Percentiles rank a stretch among this genome's conserved stretches.
Conservation (phyloP, 305 asterid genomes). For the Solanum hybrid region DNA sequence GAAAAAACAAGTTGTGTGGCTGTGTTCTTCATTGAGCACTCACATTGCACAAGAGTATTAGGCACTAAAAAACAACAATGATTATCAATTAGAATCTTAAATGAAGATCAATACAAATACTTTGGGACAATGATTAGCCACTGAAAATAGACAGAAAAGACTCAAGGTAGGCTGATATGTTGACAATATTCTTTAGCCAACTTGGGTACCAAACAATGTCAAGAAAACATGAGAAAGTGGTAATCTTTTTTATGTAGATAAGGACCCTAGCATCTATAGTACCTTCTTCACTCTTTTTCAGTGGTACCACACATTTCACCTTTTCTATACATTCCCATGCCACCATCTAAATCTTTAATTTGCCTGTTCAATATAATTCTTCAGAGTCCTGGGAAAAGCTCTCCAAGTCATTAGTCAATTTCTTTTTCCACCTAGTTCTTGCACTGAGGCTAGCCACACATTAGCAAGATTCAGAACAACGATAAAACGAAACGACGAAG, state of each 20-base stretch:
- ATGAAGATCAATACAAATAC: neutral
- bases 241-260: neutral
- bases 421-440: neutral
- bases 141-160: neutral
- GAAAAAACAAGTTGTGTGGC: neutral
- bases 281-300: neutral
- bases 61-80: neutral
- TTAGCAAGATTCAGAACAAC: neutral
- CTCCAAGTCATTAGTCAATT: neutral
- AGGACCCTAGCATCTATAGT: neutral
- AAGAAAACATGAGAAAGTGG: neutral
- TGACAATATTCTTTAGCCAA: neutral
- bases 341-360: neutral
- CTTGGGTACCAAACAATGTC: neutral
- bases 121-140: neutral
- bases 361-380: neutral
- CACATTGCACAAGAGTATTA: neutral
- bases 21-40: conserved; percentile 1
- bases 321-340: neutral
- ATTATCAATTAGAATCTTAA: neutral
- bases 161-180: neutral
- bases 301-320: neutral
- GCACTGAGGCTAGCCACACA: neutral
- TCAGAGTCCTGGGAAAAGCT: neutral
- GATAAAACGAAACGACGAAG: neutral